Evolutionary conservation across 768 basidiomycete species (phyloP).

Genomic region (Serpula lacrymans): DNA sequence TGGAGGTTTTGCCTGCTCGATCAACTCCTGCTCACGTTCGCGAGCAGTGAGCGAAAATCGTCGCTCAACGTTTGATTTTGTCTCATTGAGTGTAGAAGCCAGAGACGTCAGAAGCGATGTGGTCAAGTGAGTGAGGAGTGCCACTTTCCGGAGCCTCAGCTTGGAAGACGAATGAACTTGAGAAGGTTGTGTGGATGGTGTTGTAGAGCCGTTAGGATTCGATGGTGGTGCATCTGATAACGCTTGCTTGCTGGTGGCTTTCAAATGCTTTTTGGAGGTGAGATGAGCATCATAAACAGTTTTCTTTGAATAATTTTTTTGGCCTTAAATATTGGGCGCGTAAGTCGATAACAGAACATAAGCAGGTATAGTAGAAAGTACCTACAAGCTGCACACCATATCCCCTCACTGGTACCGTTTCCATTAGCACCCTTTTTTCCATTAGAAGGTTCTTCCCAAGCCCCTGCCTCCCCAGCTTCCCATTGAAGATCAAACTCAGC

Average conservation of each 20-base stretch:
- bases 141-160: slow-evolving; percentile 59
- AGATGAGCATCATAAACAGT: slow-evolving; percentile 97
- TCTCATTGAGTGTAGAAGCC: slow-evolving; percentile 71
- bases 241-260: slow-evolving; percentile 78
- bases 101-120: slow-evolving; percentile 66
- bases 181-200: slow-evolving; percentile 29
- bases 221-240: slow-evolving; percentile 31
- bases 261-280: slow-evolving; percentile 93
- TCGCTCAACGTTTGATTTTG: slow-evolving; percentile 94
- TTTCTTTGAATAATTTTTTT: slow-evolving; percentile 93
- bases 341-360: slow-evolving; percentile 7
- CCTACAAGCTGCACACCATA: slow-evolving; percentile 95
- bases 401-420: slow-evolving; percentile 57
- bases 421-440: slow-evolving; percentile 34
- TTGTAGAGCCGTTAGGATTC: slow-evolving; percentile 30
- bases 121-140: slow-evolving; percentile 67
- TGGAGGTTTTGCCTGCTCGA: slow-evolving; percentile 62
- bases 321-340: slow-evolving; percentile 49
- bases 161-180: slow-evolving; percentile 28
- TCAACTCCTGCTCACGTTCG: slow-evolving; percentile 90
- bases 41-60: slow-evolving; percentile 95
- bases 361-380: slow-evolving; percentile 14
- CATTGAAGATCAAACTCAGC: slow-evolving; percentile 75
- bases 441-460: slow-evolving; percentile 59
- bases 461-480: slow-evolving; percentile 66